phyloP scores from a whole-genome alignment of 2,329 filamentous ascomycete species.

The Phyllosticta capitalensis region DNA sequence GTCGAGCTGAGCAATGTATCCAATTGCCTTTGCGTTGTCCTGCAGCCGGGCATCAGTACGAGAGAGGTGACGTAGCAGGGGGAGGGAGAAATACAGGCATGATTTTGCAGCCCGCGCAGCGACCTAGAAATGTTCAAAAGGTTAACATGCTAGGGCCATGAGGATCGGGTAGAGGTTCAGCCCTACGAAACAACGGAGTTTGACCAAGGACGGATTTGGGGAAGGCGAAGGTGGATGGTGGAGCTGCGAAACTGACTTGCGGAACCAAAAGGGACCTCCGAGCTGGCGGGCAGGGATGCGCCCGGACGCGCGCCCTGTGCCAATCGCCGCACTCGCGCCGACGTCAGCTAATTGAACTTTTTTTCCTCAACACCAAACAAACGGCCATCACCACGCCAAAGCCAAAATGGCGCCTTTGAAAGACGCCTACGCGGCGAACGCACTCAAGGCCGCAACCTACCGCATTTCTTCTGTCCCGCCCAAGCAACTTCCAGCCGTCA shows the following conservation, averaged over 20 bases:
- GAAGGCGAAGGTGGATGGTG: slow-evolving; percentile 2
- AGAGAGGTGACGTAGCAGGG: slow-evolving; percentile 7
- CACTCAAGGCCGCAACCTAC: slow-evolving; percentile 45
- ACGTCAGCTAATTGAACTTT: slow-evolving; percentile 5
- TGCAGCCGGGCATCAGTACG: slow-evolving; percentile 17
- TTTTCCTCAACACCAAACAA: neutral
- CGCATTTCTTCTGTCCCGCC: slow-evolving; percentile 62
- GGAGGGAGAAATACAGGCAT: slow-evolving; percentile 4
- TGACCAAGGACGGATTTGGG: slow-evolving; percentile 4
- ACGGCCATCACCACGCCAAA: neutral
- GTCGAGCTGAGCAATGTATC: slow-evolving; percentile 76
- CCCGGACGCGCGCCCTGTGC: neutral
- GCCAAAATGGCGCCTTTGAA: slow-evolving; percentile 5
- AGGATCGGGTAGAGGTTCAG: neutral
- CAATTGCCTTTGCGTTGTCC: slow-evolving; percentile 64
- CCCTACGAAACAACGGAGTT: neutral
- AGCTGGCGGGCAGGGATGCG: slow-evolving; percentile 8
- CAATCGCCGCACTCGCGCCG: neutral
- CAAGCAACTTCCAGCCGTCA: slow-evolving; percentile 63
- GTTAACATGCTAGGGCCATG: neutral
- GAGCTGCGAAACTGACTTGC: neutral
- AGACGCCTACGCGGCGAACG: neutral
- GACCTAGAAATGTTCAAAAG: neutral
- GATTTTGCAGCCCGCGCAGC: slow-evolving; percentile 3
- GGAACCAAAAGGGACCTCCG: neutral